Percentiles rank a stretch among this genome's conserved stretches.
Conservation (phyloP, 495 filamentous ascomycete species). For the Aspergillus olivimuriae region DNA sequence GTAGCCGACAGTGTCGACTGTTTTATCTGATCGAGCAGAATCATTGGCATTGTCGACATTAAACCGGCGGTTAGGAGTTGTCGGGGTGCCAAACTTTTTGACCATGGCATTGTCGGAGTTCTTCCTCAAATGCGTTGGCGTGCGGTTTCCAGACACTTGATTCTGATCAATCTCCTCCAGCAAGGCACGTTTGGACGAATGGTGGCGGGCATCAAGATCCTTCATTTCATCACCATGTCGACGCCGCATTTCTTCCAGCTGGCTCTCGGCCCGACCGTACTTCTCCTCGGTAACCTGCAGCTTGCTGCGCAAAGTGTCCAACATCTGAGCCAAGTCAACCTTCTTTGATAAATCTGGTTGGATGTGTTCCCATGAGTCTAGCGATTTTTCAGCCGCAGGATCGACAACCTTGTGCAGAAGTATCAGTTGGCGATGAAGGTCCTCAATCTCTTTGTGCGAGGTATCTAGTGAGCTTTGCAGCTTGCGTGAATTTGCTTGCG, state of each 20-base stretch:
- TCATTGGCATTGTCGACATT: constrained; percentile 64
- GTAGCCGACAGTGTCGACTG: constrained; percentile 82
- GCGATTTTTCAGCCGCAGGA: constrained; percentile 58
- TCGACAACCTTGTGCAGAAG: constrained; percentile 81
- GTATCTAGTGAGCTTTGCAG: constrained; percentile 71
- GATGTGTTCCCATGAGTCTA: constrained; percentile 56
- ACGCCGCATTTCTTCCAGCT: constrained; percentile 70
- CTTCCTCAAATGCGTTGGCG: constrained; percentile 68
- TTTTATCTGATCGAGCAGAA: constrained; percentile 80
- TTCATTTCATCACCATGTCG: constrained; percentile 66
- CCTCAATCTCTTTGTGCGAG: constrained; percentile 69
- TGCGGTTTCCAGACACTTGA: constrained; percentile 67
- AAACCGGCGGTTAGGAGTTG: constrained; percentile 68
- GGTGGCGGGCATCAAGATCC: constrained; percentile 65
- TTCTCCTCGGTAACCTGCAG: constrained; percentile 81
- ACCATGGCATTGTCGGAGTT: constrained; percentile 56
- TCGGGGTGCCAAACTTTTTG: constrained; percentile 65
- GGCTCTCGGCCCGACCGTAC: constrained; percentile 73
- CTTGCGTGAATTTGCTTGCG: constrained; percentile 77
- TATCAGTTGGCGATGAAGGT: constrained; percentile 72
- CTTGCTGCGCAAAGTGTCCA: constrained; percentile 84
- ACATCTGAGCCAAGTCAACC: constrained; percentile 76
- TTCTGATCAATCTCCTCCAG: constrained; percentile 87
- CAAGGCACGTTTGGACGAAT: constrained; percentile 62
- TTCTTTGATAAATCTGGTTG: constrained; percentile 54